A percentile compares a stretch with the other conserved stretches of the same genome.
These are phyloP conservation scores for Naganishia onofrii DNA, from an alignment of 768 basidiomycete species.

Conservation along the genomic window DNA sequence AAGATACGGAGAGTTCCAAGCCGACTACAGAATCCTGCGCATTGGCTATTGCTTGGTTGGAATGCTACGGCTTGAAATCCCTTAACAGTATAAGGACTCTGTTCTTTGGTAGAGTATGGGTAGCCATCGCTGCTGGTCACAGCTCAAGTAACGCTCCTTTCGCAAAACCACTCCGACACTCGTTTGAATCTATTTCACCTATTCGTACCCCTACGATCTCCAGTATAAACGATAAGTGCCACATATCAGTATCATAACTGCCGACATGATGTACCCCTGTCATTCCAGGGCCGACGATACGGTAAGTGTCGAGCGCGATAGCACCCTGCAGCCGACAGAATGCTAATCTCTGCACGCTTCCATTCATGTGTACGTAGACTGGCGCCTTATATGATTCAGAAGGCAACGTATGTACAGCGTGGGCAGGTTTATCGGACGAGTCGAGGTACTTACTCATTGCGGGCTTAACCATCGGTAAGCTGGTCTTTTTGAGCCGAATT, in stretches of 20 bases:
- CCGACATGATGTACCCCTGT: not conserved
- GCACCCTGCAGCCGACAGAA: not conserved
- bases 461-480: not conserved
- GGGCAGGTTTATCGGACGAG: not conserved
- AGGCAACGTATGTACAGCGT: not conserved
- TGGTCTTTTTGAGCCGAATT: not conserved
- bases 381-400: not conserved
- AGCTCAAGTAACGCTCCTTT: not conserved
- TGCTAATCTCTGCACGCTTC: not conserved
- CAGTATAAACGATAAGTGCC: too few species aligned
- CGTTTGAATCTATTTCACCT: not conserved
- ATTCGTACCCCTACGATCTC: not conserved
- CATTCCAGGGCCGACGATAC: not conserved
- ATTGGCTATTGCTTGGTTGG: too few species aligned
- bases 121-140: too few species aligned
- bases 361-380: not conserved
- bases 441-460: not conserved
- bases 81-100: too few species aligned
- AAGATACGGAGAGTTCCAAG: too few species aligned
- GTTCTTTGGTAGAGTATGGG: too few species aligned
- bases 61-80: too few species aligned
- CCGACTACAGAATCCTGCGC: too few species aligned
- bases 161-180: not conserved
- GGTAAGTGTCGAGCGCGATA: not conserved
- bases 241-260: not conserved